Percentiles rank a stretch among this genome's conserved stretches.
phyloP scores from a whole-genome alignment of 75 land plant species.

The Ceratopteris richardii region DNA sequence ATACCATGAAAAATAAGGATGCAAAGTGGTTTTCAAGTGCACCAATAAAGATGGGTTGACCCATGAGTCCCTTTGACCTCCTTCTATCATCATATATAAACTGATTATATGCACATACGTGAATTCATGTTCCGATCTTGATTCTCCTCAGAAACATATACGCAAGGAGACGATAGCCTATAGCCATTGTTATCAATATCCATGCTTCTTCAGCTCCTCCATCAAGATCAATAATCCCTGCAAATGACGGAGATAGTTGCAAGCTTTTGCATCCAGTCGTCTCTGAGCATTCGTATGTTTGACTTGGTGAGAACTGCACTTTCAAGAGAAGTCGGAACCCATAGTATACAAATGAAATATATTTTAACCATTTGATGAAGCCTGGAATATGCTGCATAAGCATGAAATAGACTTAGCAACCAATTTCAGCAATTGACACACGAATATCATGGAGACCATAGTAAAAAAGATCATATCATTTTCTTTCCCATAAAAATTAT shows the following conservation, averaged over 20 bases:
- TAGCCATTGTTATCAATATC: slow-evolving; percentile 73
- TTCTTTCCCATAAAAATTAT: no score
- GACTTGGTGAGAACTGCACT: slow-evolving; percentile 75
- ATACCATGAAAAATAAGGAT: no score
- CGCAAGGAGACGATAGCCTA: slow-evolving; percentile 57
- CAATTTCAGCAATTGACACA: not conserved
- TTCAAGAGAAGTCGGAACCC: slow-evolving; percentile 84
- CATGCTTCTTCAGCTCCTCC: slow-evolving; percentile 65
- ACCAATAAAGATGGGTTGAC: no score
- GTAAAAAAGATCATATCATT: no score
- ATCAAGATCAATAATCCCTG: slow-evolving; percentile 41
- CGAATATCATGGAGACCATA: no score
- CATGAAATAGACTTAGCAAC: not conserved
- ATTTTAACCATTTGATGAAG: slow-evolving; percentile 90
- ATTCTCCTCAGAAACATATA: slow-evolving; percentile 58
- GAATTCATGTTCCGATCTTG: not conserved
- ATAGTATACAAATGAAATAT: slow-evolving; percentile 82
- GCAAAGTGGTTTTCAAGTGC: no score
- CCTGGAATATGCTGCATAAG: slow-evolving; percentile 78
- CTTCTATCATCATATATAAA: no score
- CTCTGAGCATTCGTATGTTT: slow-evolving; percentile 57
- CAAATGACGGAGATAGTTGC: slow-evolving; percentile 66
- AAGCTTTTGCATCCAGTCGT: slow-evolving; percentile 56
- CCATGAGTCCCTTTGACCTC: no score
- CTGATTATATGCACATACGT: no score